phyloP scores from a whole-genome alignment of 2,329 filamentous ascomycete species.

The Mycosphaerella sp. region DNA sequence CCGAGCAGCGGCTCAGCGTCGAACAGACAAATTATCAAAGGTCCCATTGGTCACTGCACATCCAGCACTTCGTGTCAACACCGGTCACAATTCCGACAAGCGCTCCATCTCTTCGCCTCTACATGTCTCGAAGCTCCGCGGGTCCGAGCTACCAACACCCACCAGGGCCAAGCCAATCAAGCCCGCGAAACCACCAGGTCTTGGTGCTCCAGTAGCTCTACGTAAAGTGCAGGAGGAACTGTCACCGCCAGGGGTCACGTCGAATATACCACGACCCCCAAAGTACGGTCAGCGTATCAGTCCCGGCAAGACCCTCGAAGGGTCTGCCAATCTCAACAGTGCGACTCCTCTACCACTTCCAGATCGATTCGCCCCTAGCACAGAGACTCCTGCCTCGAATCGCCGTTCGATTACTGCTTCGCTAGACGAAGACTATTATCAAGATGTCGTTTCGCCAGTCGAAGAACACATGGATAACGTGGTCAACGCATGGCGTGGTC shows the following conservation, averaged over 20 bases:
- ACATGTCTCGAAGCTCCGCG: not conserved
- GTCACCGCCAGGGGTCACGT: constrained; percentile 1
- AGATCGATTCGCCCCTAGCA: not conserved
- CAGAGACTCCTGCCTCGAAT: not conserved
- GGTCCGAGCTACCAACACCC: constrained; percentile 9
- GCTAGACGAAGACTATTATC: not conserved
- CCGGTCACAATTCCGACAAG: not conserved
- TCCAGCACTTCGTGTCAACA: constrained; percentile 7
- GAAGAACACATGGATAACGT: constrained; percentile 12
- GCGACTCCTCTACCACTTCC: constrained; percentile 1
- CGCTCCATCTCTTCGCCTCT: not conserved
- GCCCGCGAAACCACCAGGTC: constrained; percentile 1
- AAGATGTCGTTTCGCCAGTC: constrained; percentile 2
- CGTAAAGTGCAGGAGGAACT: constrained; percentile 6
- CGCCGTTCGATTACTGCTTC: not conserved
- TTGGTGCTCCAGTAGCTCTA: constrained; percentile 1
- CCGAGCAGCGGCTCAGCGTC: constrained; percentile 5
- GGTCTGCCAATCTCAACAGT: constrained; percentile 1
- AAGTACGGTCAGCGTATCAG: constrained; percentile 7
- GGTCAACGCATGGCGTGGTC: constrained; percentile 9
- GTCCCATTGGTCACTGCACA: constrained; percentile 1
- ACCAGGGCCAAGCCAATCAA: constrained; percentile 8
- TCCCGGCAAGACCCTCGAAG: constrained; percentile 10
- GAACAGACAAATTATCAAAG: constrained; percentile 3
- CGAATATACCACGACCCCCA: constrained; percentile 4